These are phyloP conservation scores for Rhododendron ovatum DNA, from an alignment of 148 eudicot genomes.

Conservation along the genomic window DNA sequence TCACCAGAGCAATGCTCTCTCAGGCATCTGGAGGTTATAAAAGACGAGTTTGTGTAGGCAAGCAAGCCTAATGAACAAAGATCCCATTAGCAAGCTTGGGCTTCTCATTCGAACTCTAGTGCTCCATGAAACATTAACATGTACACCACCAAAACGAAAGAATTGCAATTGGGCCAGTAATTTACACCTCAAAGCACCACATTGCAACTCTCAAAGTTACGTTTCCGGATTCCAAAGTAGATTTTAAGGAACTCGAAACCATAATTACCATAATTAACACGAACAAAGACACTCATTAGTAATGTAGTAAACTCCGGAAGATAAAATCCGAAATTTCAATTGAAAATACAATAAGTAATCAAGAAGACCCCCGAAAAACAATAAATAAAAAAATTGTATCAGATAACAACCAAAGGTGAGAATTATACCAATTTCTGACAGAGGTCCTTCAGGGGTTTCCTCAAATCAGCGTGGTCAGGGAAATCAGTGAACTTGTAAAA, in stretches of 20 bases:
- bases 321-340: neutral
- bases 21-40: neutral
- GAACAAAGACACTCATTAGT: neutral
- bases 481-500: conserved; percentile 94
- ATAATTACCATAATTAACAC: neutral
- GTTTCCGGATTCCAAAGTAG: too few species aligned
- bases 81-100: neutral
- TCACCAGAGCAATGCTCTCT: neutral
- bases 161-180: neutral
- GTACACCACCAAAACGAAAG: neutral
- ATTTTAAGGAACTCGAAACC: neutral
- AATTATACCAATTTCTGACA: conserved; percentile 61
- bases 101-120: neutral
- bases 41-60: neutral
- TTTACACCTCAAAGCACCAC: neutral
- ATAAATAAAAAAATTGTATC: too few species aligned
- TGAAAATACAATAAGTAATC: neutral
- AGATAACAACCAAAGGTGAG: neutral
- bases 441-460: conserved; percentile 68
- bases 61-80: neutral
- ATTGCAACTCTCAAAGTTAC: neutral
- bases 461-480: conserved; percentile 61
- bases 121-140: neutral
- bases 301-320: neutral
- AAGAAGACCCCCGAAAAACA: neutral